Evolutionary conservation across 169 alveolate genomes (phyloP), one percentile per base, ranked within the genome.

Genomic region (Miamiensis avidus): DNA sequence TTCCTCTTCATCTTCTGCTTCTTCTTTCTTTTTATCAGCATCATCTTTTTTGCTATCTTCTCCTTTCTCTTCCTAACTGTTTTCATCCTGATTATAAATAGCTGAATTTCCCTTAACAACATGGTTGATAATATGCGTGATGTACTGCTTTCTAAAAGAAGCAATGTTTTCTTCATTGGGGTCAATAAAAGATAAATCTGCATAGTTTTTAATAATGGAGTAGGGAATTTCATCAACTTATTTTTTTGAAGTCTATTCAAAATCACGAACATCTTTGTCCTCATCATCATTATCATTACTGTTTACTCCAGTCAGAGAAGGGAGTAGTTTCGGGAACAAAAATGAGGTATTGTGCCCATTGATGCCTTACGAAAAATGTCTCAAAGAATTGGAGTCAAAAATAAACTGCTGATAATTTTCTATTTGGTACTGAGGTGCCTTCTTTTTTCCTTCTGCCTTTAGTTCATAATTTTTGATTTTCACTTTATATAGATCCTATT

Each of bases 1-100:
- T 31, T 86, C 90, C 32, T 84, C 76, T 27, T 84, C 88, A 33
- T 31, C 64, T 75, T 89, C 85, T 30, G 82, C 90, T 77, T 83
- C 84, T 33, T 31, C 29, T 33, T 64, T 69, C 33, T 33, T 32
- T 77, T 77, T 72, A 32, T 77, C 72, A 25, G 20, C 29, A 33
- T 28, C 20, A 77, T 77, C 72, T n/a, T 77, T 31, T 33, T 31
- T 20, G 20, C 20, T 49, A 11, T 84, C 81, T 27, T 84, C 86
- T 74, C 29, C 49, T 75, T 89, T 85, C n/a, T 85, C 90, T 82
- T 86, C 84, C 29, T 77, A 26, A 31, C 33, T 69, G 28, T 33
- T 33, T 77, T 77, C 72, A 32, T 77, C 74, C 29, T n/a, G 26
- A 33, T 33, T 29, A 31, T 77, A 31, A 26, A 32, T 33, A 15